Conservation (phyloP, 2,329 filamentous ascomycete species). For the Fusarium setosum region DNA sequence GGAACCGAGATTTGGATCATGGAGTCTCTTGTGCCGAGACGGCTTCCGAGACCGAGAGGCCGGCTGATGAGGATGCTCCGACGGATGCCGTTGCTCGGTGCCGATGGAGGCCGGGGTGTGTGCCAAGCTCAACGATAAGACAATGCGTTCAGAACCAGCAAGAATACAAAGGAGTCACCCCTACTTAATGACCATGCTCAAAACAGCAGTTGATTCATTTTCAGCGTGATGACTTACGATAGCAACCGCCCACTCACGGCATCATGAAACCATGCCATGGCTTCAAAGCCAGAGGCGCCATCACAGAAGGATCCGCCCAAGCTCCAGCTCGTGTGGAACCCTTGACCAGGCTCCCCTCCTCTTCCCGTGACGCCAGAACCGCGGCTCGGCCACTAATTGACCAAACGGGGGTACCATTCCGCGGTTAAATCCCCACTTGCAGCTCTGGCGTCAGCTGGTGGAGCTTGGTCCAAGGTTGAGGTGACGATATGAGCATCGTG, state of each 20-base stretch:
- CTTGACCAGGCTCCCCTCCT: no score
- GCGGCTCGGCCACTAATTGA: background rate
- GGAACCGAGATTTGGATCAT: slow-evolving; percentile 2
- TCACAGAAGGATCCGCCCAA: slow-evolving; percentile 13
- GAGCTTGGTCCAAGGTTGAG: no score
- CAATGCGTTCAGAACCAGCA: background rate
- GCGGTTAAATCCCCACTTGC: background rate
- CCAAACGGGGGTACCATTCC: no score
- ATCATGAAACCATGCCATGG: background rate
- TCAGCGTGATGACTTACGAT: background rate
- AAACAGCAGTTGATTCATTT: background rate
- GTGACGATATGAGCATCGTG: no score
- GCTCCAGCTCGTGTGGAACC: background rate
- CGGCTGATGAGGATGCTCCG: background rate
- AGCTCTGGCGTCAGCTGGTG: slow-evolving; percentile 24
- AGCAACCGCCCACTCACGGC: background rate
- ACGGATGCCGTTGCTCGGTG: slow-evolving; percentile 19
- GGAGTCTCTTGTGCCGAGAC: slow-evolving; percentile 2
- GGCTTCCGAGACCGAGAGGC: slow-evolving; percentile 4
- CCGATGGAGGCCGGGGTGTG: slow-evolving; percentile 27
- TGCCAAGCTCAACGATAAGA: background rate
- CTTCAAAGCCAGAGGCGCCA: background rate
- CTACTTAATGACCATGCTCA: no score
- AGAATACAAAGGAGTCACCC: background rate
- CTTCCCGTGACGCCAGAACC: no score